Base-by-base conservation (phyloP, 2,329 filamentous ascomycete species). In the Waltergamsia citrina region DNA sequence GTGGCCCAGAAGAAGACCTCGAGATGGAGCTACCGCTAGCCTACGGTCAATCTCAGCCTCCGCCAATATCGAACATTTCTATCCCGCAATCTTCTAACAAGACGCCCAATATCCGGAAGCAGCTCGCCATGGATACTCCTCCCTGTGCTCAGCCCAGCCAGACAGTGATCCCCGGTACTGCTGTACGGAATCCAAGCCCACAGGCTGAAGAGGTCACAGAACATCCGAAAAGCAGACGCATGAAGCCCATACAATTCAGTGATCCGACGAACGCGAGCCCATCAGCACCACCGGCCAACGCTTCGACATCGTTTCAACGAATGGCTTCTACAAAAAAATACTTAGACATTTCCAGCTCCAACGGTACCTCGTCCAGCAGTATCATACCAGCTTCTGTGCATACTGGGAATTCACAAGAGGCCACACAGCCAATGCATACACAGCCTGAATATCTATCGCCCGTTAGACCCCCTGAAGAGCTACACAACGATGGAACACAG, bases 21-120 rank as follows among this genome's bases (percentile, higher is more conserved):
- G 60, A 62, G 30, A 49, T 52, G 30, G 49, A 51, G 23, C 40
- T 60, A 5, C 57, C 57, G 3, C 40, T 59, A 5, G 56, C 57
- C 2, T 48, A 49, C 24, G 52, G 48, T 6, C 45, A 48, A 11
- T 35, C 41, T 24, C 34, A 32, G 8, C 18, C 9, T 7, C 15
- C 33, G 16, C 29, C 29, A 18, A 18, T 12, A 20, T 26, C 20
- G 20, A 24, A 36, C 16, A 34, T 25, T 28, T 12, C 28, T 24
- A 15, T 23, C 32, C 12, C 34, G 25, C 12, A 16, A 18, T 27
- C 24, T 7, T 19, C 29, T 19, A 14, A 4, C 29, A 30, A 11
- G 29, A 32, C 29, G 16, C 29, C 29, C 18, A 32, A 20, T 11
- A 4, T 22, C 17, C 19, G 29, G 4, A 8, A 22, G 16, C 18